Conservation (phyloP, 2,329 filamentous ascomycete species). For the Pyricularia pennisetigena region DNA sequence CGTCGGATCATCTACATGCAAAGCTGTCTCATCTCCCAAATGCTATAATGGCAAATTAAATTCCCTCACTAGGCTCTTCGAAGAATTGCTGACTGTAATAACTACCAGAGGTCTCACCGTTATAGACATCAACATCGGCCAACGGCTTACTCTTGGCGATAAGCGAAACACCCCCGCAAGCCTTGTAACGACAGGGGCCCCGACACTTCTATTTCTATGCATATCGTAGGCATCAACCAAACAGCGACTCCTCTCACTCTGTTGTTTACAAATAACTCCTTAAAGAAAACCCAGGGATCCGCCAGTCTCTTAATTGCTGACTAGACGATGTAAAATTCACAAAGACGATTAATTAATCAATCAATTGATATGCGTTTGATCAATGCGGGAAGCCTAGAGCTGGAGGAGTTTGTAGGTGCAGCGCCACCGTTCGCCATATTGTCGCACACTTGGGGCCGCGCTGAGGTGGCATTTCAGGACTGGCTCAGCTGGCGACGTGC, state of each 20-base stretch:
- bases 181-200: background rate
- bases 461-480: slow-evolving; percentile 10
- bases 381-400: background rate
- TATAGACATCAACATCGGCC: background rate
- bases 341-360: background rate
- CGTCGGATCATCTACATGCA: background rate
- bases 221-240: background rate
- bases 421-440: slow-evolving; percentile 9
- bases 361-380: slow-evolving; percentile 5
- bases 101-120: background rate
- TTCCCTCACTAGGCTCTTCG: background rate
- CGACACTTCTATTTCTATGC: background rate
- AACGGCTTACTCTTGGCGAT: background rate
- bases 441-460: slow-evolving; percentile 11
- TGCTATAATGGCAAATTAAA: background rate
- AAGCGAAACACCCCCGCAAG: background rate
- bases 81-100: background rate
- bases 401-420: slow-evolving; percentile 3
- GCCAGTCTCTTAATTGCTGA: background rate
- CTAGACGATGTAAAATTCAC: no score
- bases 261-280: no score
- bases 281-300: background rate
- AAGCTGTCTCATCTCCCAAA: background rate
- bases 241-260: background rate
- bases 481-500: background rate